Evolutionary conservation across 768 basidiomycete species (phyloP).

Genomic region (Boletellus ananiceps): DNA sequence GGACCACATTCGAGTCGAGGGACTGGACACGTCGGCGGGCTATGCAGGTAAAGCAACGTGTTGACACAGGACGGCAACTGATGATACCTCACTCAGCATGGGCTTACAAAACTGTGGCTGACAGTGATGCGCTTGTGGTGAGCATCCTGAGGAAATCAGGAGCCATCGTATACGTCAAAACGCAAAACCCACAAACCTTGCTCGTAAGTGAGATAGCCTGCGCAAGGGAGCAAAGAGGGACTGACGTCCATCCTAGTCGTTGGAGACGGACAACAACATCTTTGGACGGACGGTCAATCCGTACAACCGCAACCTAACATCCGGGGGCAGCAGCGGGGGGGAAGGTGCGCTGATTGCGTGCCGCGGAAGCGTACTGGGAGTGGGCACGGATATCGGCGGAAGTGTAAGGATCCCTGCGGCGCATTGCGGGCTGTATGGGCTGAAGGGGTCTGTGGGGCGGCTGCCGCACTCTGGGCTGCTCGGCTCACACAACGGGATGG

Average conservation of each 20-base stretch:
- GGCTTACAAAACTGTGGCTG: constrained; percentile 36
- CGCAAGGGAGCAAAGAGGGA: not conserved
- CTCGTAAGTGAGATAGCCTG: constrained; percentile 33
- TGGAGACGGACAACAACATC: constrained; percentile 50
- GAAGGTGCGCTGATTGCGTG: constrained; percentile 44
- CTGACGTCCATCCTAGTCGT: constrained; percentile 33
- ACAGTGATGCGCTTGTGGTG: constrained; percentile 41
- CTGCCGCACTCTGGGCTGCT: constrained; percentile 48
- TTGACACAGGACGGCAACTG: not conserved
- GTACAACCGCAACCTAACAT: constrained; percentile 40
- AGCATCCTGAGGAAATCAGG: constrained; percentile 42
- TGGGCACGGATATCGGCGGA: constrained; percentile 50
- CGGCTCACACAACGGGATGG: constrained; percentile 51
- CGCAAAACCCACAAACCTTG: constrained; percentile 46
- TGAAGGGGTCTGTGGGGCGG: constrained; percentile 46
- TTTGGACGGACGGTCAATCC: constrained; percentile 70
- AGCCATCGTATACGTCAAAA: constrained; percentile 44
- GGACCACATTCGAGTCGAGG: constrained; percentile 45
- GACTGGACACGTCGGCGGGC: constrained; percentile 37
- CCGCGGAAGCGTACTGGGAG: constrained; percentile 37
- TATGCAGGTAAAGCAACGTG: constrained; percentile 19
- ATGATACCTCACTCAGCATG: constrained; percentile 31
- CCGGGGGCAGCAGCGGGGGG: constrained; percentile 47
- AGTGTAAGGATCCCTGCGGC: constrained; percentile 42
- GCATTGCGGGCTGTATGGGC: constrained; percentile 39